phyloP scores from a whole-genome alignment of 257 asterid genomes.

The Knoxia roxburghii region DNA sequence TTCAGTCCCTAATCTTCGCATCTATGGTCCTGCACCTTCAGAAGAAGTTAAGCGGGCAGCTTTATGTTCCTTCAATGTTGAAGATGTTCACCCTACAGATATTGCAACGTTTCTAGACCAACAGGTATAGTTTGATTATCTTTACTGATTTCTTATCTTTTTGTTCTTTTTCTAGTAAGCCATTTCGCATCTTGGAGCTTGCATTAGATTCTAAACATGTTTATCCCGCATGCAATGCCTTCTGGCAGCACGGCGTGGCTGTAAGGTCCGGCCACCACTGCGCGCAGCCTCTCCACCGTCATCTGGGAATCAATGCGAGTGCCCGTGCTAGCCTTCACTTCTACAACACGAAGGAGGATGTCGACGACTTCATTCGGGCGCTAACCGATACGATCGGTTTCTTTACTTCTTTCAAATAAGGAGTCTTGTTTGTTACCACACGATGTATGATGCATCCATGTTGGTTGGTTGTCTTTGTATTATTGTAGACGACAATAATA shows the following conservation, averaged over 20 bases:
- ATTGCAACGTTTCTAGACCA: slow-evolving; percentile 81
- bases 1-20: slow-evolving; percentile 50
- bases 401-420: too few species aligned
- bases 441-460: too few species aligned
- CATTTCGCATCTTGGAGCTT: background rate
- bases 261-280: slow-evolving; percentile 96
- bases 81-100: slow-evolving; percentile 79
- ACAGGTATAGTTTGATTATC: slow-evolving; percentile 40
- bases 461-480: too few species aligned
- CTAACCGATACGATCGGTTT: slow-evolving; percentile 66
- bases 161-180: background rate
- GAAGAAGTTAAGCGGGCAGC: slow-evolving; percentile 57
- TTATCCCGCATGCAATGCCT: background rate
- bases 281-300: slow-evolving; percentile 88
- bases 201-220: background rate
- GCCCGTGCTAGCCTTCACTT: slow-evolving; percentile 94
- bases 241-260: slow-evolving; percentile 74
- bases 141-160: background rate
- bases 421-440: too few species aligned
- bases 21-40: slow-evolving; percentile 89
- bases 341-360: slow-evolving; percentile 90
- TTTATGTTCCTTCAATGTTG: slow-evolving; percentile 84
- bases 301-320: slow-evolving; percentile 69
- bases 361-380: slow-evolving; percentile 61
- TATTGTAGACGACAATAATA: too few species aligned